Evolutionary conservation across 495 filamentous ascomycete genomes (phyloP).

Genomic region (Tirmania nivea): DNA sequence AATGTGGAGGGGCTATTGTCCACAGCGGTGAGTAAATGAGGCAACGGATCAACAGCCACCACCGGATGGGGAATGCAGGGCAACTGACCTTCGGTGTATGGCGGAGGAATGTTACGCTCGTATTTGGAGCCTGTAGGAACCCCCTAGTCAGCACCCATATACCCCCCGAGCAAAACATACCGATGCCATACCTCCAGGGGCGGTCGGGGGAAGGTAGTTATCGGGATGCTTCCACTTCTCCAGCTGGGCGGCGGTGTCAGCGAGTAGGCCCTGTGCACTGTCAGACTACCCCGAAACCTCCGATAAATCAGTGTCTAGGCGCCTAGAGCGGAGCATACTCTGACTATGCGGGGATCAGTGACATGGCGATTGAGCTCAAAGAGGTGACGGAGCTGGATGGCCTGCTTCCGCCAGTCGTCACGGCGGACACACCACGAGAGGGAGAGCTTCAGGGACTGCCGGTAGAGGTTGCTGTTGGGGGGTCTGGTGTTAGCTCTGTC

Average conservation of each 20-base stretch:
- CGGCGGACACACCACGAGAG: constrained; percentile 90
- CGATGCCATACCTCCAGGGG: constrained; percentile 62
- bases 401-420: constrained; percentile 79
- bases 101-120: constrained; percentile 74
- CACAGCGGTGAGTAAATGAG: background rate
- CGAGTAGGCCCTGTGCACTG: constrained; percentile 41
- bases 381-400: constrained; percentile 79
- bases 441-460: constrained; percentile 73
- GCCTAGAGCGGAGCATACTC: constrained; percentile 31
- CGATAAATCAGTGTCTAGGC: background rate
- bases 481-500: background rate
- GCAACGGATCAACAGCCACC: background rate
- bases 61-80: background rate
- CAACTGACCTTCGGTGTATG: constrained; percentile 55
- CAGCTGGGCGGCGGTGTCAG: constrained; percentile 68
- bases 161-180: background rate
- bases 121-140: constrained; percentile 60
- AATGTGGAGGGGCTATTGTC: background rate
- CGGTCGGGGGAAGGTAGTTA: constrained; percentile 67
- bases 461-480: constrained; percentile 70
- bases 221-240: constrained; percentile 96
- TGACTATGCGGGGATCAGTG: constrained; percentile 65
- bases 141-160: constrained; percentile 14
- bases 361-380: constrained; percentile 88
- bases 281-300: background rate